Evolutionary conservation across 1,284 basidiomycete genomes (phyloP), one percentile per base, ranked within the genome.

Genomic region (Fomitopsis palustris): DNA sequence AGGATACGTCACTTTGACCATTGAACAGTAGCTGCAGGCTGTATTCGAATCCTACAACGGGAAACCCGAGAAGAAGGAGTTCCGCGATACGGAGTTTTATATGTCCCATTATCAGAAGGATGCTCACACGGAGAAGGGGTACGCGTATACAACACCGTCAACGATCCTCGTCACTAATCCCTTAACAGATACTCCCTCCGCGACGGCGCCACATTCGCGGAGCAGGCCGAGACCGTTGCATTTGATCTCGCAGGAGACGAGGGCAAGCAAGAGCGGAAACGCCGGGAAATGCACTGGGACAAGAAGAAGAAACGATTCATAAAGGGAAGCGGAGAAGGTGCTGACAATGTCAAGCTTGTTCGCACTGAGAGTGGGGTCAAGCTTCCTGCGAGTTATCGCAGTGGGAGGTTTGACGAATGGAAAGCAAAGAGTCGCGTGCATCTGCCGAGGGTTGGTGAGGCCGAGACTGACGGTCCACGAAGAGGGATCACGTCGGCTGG

Each of bases 251-350:
- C 85, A 2, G 88, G 86, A 12, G 96, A 98, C 66, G 92, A 95
- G 62, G 86, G 75, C 75, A 77, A 78, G 54, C 81, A 82, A 31
- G 79, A 84, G 14, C 81, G 84, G 59, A 85, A 87, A 59, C 87
- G 88, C 58, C 87, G 84, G 51, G 84, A 88, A 49, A 79, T 80
- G 62, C 81, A 81, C 61, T 99, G 97, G 97, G 96, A 98, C 74
- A 90, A 92, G 67, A 98, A 96, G 78, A 96, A 95, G 77, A 98
- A 98, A 74, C 95, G 92, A 69, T 98, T 98, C 66, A 80, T 97
- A 42, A 86, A 90, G 66, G 95, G 93, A 7, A 87, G 88, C 42
- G 92, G 92, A 10, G 81, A 80, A 33, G 95, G 96, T 4, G 86
- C 93, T 4, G 95, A 98, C 73, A 98, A 98, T 73, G 83, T 96